Base-by-base conservation (phyloP, 2,329 filamentous ascomycete species). In the Tolypocladium cylindrosporum region DNA sequence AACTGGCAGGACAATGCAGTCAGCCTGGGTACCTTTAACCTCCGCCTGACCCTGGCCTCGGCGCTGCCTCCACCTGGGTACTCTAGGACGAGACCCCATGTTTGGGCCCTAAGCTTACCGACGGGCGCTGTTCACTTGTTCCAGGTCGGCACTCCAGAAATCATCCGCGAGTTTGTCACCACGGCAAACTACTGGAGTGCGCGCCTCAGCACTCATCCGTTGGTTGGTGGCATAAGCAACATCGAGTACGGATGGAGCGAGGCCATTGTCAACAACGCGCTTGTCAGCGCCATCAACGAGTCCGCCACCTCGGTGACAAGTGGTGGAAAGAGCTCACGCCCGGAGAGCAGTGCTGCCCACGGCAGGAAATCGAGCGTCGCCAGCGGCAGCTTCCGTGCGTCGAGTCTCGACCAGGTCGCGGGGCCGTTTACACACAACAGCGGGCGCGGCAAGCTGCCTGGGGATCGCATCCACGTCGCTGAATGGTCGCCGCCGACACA, bases 1-100 rank as follows among this genome's bases (percentile, higher is more conserved):
- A 97, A 99, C 71, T 99, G 94, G 94, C 93, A 93, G 71, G 92
- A 97, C 64, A 97, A 96, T 68, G 94, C 94, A 6, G 91, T 96
- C 62, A 90, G 87, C 62, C 79, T 97, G 11, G 92, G 90, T 65
- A 88, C 87, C 24, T 97, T 97, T 71, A 86, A 89, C 50, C 83
- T 99, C 9, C 85, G 92, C 24, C 92, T 97, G 71, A 95, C 92
- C 0, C 89, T 97, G 63, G 94, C 94, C 13, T 96, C 91, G 58
- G 86, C 89, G 0, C 82, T 99, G 16, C 94, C 94, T 10, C 83
- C 91, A 1, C 93, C 94, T 0, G 94, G 94, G 13, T 97, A 97
- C 73, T 97, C 91, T 40, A 91, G 95, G 67, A 83, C 86, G 36
- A 82, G 94, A 13, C 92, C 92, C 5, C 86, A 97, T 70, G 94